Base-by-base conservation (phyloP, 2,329 filamentous ascomycete species). In the Zymoseptoria ardabiliae region DNA sequence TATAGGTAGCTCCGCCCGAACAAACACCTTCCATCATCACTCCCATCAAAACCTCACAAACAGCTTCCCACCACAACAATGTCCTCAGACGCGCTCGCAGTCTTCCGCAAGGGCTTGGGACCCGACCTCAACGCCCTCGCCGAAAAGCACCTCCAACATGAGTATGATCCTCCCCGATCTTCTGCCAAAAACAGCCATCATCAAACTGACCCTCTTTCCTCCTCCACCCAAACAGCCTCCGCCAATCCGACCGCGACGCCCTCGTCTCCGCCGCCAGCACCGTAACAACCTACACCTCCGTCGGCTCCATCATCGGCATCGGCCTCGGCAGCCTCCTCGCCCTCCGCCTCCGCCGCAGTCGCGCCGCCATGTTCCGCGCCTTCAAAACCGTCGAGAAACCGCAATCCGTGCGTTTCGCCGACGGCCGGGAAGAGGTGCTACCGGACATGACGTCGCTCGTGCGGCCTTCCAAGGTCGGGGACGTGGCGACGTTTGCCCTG, bases 301-400 rank as follows among this genome's bases (percentile, higher is more conserved):
- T 87, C 59, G 86, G 85, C 35, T 85, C 85, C 1, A 68, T 83
- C 5, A 62, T 85, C 2, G 86, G 86, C 3, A 70, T 89, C 2
- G 81, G 81, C 0, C 74, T 89, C 0, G 85, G 85, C 3, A 63
- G 84, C 21, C 81, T 79, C 58, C 73, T 84, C 17, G 85, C 85
- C 2, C 79, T 80, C 63, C 77, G 84, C 9, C 70, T 88, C 10
- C 78, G 86, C 48, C 73, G 73, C 48, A 78, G 81, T 61, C 80
- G 86, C 52, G 72, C 76, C 30, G 76, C 79, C n/a, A 80, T 86
- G 71, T 88, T 87, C 75, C 78, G 79, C 50, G 81, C 82, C 6
- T 84, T 89, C 73, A 78, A 80, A 20, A 79, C 84, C 0, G 74
- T 79, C 55, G 83, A 88, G 69, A 83, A 82, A 70, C 86, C 86